phyloP scores from a whole-genome alignment of 2,329 filamentous ascomycete species.

The Emmonsiellopsis sp. region DNA sequence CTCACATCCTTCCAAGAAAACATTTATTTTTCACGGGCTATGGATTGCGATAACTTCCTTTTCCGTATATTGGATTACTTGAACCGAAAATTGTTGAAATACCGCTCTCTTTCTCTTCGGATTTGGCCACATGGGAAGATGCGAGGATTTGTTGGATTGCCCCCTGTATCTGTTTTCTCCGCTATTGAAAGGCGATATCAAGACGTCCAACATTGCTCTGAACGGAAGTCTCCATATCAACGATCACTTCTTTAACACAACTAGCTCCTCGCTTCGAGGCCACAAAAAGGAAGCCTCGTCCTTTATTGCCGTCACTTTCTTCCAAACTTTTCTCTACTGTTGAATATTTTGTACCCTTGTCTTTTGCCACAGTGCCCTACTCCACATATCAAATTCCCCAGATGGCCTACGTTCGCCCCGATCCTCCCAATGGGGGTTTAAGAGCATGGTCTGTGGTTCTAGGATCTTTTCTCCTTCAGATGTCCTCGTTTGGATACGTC shows the following conservation, averaged over 20 bases:
- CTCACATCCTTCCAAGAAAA: neutral
- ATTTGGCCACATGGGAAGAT: neutral
- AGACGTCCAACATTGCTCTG: neutral
- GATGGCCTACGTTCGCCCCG: neutral
- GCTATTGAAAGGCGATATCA: neutral
- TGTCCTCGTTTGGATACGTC: constrained; percentile 1
- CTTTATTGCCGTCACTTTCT: neutral
- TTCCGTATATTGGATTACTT: neutral
- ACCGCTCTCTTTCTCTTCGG: neutral
- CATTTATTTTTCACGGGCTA: too few species aligned
- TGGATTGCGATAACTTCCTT: neutral
- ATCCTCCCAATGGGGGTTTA: neutral
- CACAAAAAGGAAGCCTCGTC: too few species aligned
- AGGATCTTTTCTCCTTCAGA: constrained; percentile 1
- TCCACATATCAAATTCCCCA: neutral
- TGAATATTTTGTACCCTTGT: neutral
- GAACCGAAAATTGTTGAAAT: neutral
- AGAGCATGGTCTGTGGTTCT: neutral
- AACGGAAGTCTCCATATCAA: too few species aligned
- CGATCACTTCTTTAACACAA: too few species aligned
- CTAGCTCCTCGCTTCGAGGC: too few species aligned
- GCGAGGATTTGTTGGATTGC: neutral
- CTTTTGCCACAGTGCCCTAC: neutral
- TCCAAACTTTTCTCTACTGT: neutral
- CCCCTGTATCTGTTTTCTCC: neutral